Evolutionary conservation across 768 basidiomycete species (phyloP), one percentile per base, ranked within the genome.

Genomic region (Holtermanniella nyarrowii): DNA sequence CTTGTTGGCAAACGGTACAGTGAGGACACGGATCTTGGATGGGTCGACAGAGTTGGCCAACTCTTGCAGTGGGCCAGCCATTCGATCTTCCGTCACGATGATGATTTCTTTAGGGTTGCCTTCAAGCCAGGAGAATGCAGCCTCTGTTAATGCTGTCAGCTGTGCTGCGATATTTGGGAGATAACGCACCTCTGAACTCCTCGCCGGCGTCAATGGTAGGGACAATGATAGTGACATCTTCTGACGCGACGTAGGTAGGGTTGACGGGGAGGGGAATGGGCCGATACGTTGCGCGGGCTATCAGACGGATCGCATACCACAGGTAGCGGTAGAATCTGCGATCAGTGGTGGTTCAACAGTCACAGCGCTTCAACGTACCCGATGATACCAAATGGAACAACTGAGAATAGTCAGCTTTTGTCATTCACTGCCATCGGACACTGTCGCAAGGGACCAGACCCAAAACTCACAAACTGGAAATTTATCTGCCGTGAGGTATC

Each of bases 171-270:
- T 26, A 41, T 22, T 1, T 4, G 20, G 39, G 20, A 43, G 3
- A 18, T 12, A 20, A 60, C 68, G 48, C 51, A 67, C 69, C 69
- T 58, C 88, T 87, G 77, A 91, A 90, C 72, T 89, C 88, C 72
- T 90, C 88, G 46, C 89, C 90, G 2, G 90, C 88, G 69, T 95
- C 89, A 65, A 95, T 91, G 55, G 88, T 93, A 37, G 89, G 89
- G 2, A 93, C 90, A 54, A 95, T 88, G 68, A 93, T 91, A 40
- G 89, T 95, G 59, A 95, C 89, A 75, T 95, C 89, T 68, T 95
- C 89, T 1, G 80, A 77, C 47, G 88, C 85, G 63, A 86, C 75
- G 69, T 91, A 93, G 20, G 88, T 91, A 1, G 89, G 88, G 68
- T 88, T 84, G 75, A 85, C 81, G 46, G 89, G 89, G 13, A 90